Base-by-base conservation (phyloP, 179 eudicot species). In the Amaranthus tricolor region DNA sequence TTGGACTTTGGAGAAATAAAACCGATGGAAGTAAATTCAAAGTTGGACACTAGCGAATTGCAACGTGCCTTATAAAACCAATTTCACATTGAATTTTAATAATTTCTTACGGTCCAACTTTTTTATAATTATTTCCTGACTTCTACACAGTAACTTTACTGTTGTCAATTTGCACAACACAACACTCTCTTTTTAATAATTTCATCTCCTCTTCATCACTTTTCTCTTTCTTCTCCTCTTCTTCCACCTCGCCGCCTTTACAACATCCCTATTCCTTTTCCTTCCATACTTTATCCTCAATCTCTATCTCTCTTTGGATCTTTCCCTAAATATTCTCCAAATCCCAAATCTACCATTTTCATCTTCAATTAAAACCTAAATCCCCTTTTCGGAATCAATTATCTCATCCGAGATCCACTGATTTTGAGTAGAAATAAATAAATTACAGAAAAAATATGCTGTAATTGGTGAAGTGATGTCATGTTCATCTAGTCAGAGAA, bases 401-500 rank as follows among this genome's bases (percentile, higher is more conserved):
- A 31, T 31, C 40, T 31, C 40, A 31, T 31, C 40, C 40, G 40
- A 31, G 40, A 31, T 31, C 40, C 40, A 31, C 40, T 31, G 40
- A 31, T 31, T 31, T 31, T 31, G 40, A 31, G 40, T 31, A 31
- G 40, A 31, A 31, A 31, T 31, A 31, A 31, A 31, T 31, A 31
- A 31, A 31, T 31, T 31, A 31, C 40, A 0, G 40, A 31, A 31
- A 31, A 31, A 31, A 31, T 31, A 31, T 31, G 40, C 40, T 31
- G 40, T 31, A 31, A 31, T 31, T 31, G 40, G 40, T 31, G 40
- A 31, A 31, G 40, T 56, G 62, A 71, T 73, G 75, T 71, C 63
- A 75, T 75, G 75, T 64, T 81, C 79, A 9, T 77, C 40, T 67
- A 48, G 78, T 84, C 85, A 84, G 85, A 76, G 77, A 82, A 70